Evolutionary conservation across 2,329 filamentous ascomycete genomes (phyloP).

Genomic region (Colletotrichum costaricense): DNA sequence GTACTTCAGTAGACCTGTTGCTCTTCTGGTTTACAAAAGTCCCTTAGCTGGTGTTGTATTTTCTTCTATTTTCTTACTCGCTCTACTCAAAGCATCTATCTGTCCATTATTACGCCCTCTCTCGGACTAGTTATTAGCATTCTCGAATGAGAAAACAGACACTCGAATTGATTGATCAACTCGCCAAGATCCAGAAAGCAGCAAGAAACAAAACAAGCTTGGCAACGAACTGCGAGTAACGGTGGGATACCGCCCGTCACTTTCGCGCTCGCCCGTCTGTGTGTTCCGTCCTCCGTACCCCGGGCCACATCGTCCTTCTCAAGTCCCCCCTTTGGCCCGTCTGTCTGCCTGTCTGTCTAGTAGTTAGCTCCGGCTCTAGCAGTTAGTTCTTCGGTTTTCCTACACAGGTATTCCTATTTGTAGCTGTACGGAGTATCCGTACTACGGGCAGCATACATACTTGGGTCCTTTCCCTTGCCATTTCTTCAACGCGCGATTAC

Average conservation of each 20-base stretch:
- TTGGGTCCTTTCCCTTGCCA: neutral
- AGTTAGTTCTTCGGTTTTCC: neutral
- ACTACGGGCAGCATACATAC: neutral
- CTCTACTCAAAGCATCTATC: neutral
- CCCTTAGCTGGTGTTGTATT: neutral
- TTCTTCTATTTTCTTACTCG: neutral
- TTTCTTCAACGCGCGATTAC: constrained; percentile 19
- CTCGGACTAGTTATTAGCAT: too few species aligned
- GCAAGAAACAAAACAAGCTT: neutral
- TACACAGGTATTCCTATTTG: neutral
- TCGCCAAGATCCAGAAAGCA: neutral
- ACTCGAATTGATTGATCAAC: neutral
- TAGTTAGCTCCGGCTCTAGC: neutral
- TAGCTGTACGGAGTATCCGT: neutral
- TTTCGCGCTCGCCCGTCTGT: neutral
- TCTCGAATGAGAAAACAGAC: too few species aligned
- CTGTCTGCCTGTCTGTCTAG: neutral
- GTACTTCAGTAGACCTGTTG: neutral
- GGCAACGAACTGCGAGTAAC: neutral
- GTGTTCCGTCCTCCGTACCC: neutral
- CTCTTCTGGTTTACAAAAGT: neutral
- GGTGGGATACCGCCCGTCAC: neutral
- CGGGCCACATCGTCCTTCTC: neutral
- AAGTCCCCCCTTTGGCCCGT: neutral
- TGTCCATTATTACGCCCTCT: neutral